phyloP scores from a whole-genome alignment of 1,284 basidiomycete genomes.

The Anthracocystis setariae region DNA sequence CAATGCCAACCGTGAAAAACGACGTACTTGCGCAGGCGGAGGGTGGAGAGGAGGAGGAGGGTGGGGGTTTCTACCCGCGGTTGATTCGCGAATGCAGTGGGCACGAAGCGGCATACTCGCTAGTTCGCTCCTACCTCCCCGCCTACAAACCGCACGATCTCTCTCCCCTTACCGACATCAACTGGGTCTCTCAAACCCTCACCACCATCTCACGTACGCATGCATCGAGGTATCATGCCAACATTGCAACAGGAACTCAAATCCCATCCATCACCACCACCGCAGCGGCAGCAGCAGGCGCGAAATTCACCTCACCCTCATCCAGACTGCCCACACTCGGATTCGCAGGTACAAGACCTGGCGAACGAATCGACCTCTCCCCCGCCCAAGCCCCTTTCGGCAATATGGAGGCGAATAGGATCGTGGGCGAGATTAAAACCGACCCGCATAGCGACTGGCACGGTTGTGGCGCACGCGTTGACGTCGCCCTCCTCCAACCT shows the following conservation, averaged over 20 bases:
- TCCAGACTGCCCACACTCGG: constrained; percentile 1
- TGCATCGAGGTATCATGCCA: constrained; percentile 14
- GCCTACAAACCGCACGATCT: constrained; percentile 78
- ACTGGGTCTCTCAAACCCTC: constrained; percentile 83
- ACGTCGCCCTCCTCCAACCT: constrained; percentile 37
- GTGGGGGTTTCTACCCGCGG: constrained; percentile 52
- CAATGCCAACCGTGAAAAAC: no score
- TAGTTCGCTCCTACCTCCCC: constrained; percentile 76
- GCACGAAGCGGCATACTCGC: constrained; percentile 87
- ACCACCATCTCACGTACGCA: constrained; percentile 72
- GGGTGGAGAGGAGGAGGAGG: background rate
- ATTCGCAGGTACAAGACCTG: constrained; percentile 19
- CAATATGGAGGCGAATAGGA: constrained; percentile 1
- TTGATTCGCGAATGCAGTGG: constrained; percentile 85
- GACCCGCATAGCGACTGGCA: constrained; percentile 28
- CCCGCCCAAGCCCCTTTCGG: constrained; percentile 20
- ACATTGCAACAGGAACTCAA: constrained; percentile 11
- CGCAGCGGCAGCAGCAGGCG: constrained; percentile 15
- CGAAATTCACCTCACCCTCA: constrained; percentile 18
- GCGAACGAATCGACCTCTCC: constrained; percentile 31
- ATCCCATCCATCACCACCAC: constrained; percentile 9
- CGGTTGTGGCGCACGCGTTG: constrained; percentile 39
- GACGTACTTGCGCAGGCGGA: no score
- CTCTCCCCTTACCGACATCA: constrained; percentile 86
- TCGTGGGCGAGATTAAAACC: constrained; percentile 18